Base-by-base conservation (phyloP, 805 yeast genomes). In the Saccharomycopsis vini region DNA sequence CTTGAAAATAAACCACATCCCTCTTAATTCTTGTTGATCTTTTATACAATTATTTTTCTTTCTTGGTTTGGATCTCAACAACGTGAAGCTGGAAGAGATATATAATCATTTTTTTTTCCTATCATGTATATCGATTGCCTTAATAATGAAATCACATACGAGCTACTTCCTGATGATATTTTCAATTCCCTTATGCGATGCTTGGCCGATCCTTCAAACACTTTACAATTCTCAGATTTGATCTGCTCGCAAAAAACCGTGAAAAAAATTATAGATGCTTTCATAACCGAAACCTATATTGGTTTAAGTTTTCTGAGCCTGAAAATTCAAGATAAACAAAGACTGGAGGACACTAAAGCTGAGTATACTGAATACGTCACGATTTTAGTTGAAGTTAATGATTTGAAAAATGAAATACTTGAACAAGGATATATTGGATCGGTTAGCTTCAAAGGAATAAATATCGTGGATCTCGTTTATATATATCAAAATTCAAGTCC, bases 71-170 rank as follows among this genome's bases (percentile, higher is more conserved):
- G n/a, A n/a, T n/a, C n/a, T n/a, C n/a, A n/a, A n/a, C n/a, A n/a
- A n/a, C n/a, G n/a, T n/a, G n/a, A n/a, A n/a, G n/a, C n/a, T n/a
- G n/a, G n/a, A n/a, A n/a, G n/a, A n/a, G n/a, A n/a, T n/a, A n/a
- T n/a, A n/a, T n/a, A n/a, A n/a, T n/a, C n/a, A 26, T 9, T 26
- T 26, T 26, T 12, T 26, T 26, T 9, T 7, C 7, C 29, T 15
- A 24, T 19, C 26, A 43, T 46, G 50, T 46, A 46, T 36, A 7
- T 20, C 6, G 50, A 46, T 23, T 23, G 47, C 28, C 40, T 46
- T 35, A 47, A 36, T 20, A 43, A 46, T 22, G 39, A 29, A 4
- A 20, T 40, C 35, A 46, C 39, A 16, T 15, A 15, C 18, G 50
- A 46, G 50, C n/a, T 32, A 3, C 30, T 46, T 20, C 42, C 50